phyloP scores from a whole-genome alignment of 2,329 filamentous ascomycete genomes.

The Lachnellula subtilissima region DNA sequence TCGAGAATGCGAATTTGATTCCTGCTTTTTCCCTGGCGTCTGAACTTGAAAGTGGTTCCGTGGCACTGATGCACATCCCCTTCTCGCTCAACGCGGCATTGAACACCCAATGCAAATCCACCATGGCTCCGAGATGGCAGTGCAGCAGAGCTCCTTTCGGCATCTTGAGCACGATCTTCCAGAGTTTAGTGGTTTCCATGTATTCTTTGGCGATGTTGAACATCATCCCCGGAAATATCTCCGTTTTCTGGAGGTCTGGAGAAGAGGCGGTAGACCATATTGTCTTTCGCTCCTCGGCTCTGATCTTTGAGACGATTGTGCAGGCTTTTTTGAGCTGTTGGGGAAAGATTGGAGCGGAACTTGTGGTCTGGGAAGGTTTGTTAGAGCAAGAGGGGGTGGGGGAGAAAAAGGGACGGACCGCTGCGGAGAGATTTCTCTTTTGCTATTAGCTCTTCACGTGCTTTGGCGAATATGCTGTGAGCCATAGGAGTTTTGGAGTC shows the following conservation, averaged over 20 bases:
- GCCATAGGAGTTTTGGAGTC: not conserved
- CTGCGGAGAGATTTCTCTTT: constrained; percentile 18
- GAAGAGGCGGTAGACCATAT: constrained; percentile 71
- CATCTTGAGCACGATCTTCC: constrained; percentile 76
- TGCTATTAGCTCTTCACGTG: constrained; percentile 2
- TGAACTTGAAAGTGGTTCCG: constrained; percentile 47
- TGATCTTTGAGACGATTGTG: constrained; percentile 71
- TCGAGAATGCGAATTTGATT: constrained; percentile 52
- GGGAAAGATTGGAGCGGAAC: constrained; percentile 68
- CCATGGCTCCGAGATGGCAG: constrained; percentile 82
- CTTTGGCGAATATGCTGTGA: not conserved
- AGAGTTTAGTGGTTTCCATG: constrained; percentile 77
- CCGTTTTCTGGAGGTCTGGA: constrained; percentile 59
- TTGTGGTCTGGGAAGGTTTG: constrained; percentile 47
- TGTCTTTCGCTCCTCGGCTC: constrained; percentile 65
- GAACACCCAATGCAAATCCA: constrained; percentile 75
- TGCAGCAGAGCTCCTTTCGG: constrained; percentile 86
- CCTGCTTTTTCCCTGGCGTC: constrained; percentile 47
- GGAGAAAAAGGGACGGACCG: constrained; percentile 5
- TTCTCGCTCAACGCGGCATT: constrained; percentile 64
- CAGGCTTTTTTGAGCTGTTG: constrained; percentile 71
- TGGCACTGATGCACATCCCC: constrained; percentile 64
- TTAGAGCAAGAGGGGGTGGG: not conserved
- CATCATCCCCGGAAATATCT: constrained; percentile 81
- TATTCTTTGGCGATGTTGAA: constrained; percentile 75